These are phyloP conservation scores for Amylostereum chailletii DNA, from an alignment of 1,284 basidiomycete species.

Conservation along the genomic window DNA sequence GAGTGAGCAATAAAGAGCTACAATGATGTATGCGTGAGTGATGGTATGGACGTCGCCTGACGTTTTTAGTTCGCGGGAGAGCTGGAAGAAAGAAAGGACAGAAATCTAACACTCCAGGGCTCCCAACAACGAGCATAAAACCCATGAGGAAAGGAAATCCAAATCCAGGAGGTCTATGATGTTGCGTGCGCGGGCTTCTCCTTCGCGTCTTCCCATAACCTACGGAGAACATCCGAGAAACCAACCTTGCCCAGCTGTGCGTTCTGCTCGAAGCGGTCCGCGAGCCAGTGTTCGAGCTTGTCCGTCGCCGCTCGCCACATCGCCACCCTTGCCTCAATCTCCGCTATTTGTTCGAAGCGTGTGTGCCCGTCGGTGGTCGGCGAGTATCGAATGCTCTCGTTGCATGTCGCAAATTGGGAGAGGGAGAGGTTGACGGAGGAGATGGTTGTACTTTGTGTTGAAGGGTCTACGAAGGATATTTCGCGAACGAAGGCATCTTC, in stretches of 20 bases:
- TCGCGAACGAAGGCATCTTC: slow-evolving; percentile 93
- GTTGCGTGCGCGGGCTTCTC: slow-evolving; percentile 25
- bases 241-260: slow-evolving; percentile 79
- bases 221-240: slow-evolving; percentile 79
- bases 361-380: slow-evolving; percentile 58
- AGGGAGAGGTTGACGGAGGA: slow-evolving; percentile 86
- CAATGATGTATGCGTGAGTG: slow-evolving; percentile 10
- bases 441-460: slow-evolving; percentile 70
- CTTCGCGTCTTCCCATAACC: slow-evolving; percentile 54
- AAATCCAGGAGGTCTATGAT: slow-evolving; percentile 8
- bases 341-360: slow-evolving; percentile 74
- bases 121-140: neutral
- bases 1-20: neutral
- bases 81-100: slow-evolving; percentile 8
- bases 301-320: slow-evolving; percentile 75
- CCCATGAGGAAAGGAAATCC: slow-evolving; percentile 1
- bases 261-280: slow-evolving; percentile 82
- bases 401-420: slow-evolving; percentile 83
- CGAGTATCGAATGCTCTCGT: slow-evolving; percentile 83
- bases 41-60: slow-evolving; percentile 14
- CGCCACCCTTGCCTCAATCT: slow-evolving; percentile 72
- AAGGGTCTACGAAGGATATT: slow-evolving; percentile 85
- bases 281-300: slow-evolving; percentile 74
- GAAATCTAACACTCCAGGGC: slow-evolving; percentile 7
- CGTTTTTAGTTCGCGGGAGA: slow-evolving; percentile 14